phyloP scores from a whole-genome alignment of 805 yeast genomes.

The Kuraishia hungarica region DNA sequence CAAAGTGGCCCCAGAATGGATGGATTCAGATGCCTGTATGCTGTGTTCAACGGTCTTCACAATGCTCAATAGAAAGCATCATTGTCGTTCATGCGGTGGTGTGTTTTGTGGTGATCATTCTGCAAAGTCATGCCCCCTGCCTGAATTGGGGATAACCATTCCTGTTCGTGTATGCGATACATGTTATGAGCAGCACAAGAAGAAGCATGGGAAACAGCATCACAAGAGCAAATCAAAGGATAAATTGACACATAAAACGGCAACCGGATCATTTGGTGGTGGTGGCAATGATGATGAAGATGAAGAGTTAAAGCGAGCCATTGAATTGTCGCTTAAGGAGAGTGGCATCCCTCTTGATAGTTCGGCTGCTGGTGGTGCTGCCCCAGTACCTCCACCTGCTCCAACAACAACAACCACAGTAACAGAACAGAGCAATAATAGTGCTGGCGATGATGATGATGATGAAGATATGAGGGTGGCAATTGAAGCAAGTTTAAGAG shows the following conservation, averaged over 20 bases:
- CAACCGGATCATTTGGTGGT: slow-evolving; percentile 10
- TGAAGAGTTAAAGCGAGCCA: slow-evolving; percentile 70
- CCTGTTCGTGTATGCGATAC: slow-evolving; percentile 93
- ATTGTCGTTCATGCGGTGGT: slow-evolving; percentile 96
- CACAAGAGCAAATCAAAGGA: slow-evolving; percentile 12
- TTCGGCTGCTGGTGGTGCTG: slow-evolving; percentile 11
- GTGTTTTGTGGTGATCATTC: slow-evolving; percentile 85
- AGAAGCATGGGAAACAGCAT: slow-evolving; percentile 17
- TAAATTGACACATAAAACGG: slow-evolving; percentile 13
- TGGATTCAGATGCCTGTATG: slow-evolving; percentile 93
- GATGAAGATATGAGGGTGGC: slow-evolving; percentile 92
- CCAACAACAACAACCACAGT: slow-evolving; percentile 6
- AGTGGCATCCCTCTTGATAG: slow-evolving; percentile 6
- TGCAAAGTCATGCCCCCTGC: slow-evolving; percentile 59
- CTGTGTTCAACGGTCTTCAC: slow-evolving; percentile 76
- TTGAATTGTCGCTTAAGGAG: slow-evolving; percentile 70
- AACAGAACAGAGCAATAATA: slow-evolving; percentile 4
- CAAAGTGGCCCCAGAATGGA: slow-evolving; percentile 96
- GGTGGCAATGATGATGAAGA: slow-evolving; percentile 44
- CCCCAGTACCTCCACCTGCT: slow-evolving; percentile 7
- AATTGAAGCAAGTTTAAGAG: slow-evolving; percentile 82
- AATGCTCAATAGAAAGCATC: slow-evolving; percentile 85
- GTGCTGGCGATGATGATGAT: slow-evolving; percentile 56
- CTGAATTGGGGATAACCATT: slow-evolving; percentile 76
- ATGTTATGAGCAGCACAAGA: slow-evolving; percentile 60